Evolutionary conservation across 345 rosid genomes (phyloP).

Genomic region (Lenwebbia sp.): DNA sequence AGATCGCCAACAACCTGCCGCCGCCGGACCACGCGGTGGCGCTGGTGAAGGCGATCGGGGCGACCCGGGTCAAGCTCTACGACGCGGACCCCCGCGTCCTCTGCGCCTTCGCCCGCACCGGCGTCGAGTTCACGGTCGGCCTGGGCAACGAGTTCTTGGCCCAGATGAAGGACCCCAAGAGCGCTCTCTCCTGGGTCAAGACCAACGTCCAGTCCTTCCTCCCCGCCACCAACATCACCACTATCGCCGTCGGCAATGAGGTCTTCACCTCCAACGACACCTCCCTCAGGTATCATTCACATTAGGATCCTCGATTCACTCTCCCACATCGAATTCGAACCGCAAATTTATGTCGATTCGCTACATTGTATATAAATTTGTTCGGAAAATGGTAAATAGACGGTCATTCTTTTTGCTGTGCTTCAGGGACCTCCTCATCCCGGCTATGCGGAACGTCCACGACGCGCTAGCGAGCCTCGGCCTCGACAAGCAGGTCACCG

Average conservation of each 20-base stretch:
- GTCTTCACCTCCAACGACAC: conserved; percentile 28
- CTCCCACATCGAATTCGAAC: neutral
- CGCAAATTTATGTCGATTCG: neutral
- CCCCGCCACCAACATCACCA: conserved; percentile 36
- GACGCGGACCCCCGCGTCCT: conserved; percentile 36
- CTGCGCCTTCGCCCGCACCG: conserved; percentile 28
- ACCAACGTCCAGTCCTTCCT: conserved; percentile 26
- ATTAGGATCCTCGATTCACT: neutral
- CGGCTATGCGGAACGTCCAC: conserved; percentile 30
- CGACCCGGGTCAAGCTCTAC: conserved; percentile 34
- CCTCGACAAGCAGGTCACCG: conserved; percentile 24
- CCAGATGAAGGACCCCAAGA: conserved; percentile 20
- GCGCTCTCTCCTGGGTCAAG: conserved; percentile 31
- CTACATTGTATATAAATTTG: neutral
- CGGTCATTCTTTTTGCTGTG: neutral
- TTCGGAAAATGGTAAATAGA: neutral
- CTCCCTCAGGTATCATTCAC: neutral
- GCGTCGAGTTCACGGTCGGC: conserved; percentile 35
- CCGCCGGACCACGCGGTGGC: conserved; percentile 25
- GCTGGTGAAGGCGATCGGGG: conserved; percentile 32
- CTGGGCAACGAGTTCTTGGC: conserved; percentile 32
- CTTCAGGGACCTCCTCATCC: conserved; percentile 11
- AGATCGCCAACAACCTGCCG: conserved; percentile 36
- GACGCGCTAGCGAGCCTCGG: conserved; percentile 19
- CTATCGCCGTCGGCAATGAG: conserved; percentile 39